Conservation (phyloP, 805 yeast species). For the Saccharomyces mikatae region DNA sequence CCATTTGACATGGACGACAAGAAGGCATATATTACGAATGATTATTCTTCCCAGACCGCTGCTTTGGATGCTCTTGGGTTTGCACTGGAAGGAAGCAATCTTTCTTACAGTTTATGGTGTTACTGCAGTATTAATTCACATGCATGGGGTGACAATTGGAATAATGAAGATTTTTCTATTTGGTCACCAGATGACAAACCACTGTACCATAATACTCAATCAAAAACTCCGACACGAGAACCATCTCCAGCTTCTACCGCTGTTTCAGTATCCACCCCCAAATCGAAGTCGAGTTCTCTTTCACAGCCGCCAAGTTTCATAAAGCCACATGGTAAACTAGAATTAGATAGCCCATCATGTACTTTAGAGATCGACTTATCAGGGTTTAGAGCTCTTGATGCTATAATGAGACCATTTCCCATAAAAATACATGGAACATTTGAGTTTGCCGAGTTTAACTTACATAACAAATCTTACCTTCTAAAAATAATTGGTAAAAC, state of each 20-base stretch:
- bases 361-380: constrained; percentile 1
- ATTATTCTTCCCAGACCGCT: constrained; percentile 62
- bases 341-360: constrained; percentile 7
- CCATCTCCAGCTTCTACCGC: background rate
- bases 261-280: background rate
- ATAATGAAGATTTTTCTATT: constrained; percentile 85
- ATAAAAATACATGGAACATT: constrained; percentile 55
- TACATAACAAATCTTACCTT: constrained; percentile 39
- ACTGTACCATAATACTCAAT: constrained; percentile 3
- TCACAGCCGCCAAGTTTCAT: constrained; percentile 2
- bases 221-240: background rate
- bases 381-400: constrained; percentile 69
- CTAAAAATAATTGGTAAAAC: constrained; percentile 38
- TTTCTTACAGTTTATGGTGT: constrained; percentile 81
- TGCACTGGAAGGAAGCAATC: constrained; percentile 67
- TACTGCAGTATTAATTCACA: constrained; percentile 69
- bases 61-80: constrained; percentile 77
- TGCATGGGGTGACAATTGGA: constrained; percentile 87
- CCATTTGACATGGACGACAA: constrained; percentile 92
- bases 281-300: background rate
- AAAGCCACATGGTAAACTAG: constrained; percentile 1
- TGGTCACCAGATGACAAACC: constrained; percentile 59
- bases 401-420: constrained; percentile 73
- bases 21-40: constrained; percentile 56
- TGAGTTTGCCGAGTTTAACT: constrained; percentile 48